phyloP scores from a whole-genome alignment of 495 filamentous ascomycete species.

The Aspergillus ellipticus region DNA sequence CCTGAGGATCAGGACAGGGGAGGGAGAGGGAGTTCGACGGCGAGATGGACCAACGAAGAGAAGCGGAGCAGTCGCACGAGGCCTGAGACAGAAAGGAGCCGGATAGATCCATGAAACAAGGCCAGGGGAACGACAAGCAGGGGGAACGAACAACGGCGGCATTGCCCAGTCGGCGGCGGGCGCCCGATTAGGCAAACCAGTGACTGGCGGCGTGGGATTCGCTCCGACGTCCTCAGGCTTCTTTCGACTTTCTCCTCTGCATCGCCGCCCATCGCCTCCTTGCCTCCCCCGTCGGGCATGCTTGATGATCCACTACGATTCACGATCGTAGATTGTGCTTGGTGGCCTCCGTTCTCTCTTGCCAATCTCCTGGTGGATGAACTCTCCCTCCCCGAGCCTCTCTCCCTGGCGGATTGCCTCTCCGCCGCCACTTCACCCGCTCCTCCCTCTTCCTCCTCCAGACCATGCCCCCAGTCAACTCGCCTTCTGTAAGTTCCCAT shows the following conservation, averaged over 20 bases:
- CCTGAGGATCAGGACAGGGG: too few relatives aligned
- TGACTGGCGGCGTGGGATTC: background rate
- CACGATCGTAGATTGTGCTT: background rate
- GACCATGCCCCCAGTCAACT: constrained; percentile 33
- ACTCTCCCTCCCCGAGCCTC: background rate
- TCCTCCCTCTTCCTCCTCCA: background rate
- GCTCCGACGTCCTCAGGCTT: background rate
- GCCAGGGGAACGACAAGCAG: too few relatives aligned
- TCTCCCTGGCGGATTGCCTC: constrained; percentile 9
- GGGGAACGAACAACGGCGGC: background rate
- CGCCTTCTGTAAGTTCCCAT: constrained; percentile 16
- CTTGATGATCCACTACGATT: background rate
- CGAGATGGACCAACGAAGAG: too few relatives aligned
- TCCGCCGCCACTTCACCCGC: constrained; percentile 9
- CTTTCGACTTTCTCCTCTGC: constrained; percentile 4
- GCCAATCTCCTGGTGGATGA: constrained; percentile 8
- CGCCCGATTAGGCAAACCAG: constrained; percentile 7
- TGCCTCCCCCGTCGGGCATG: background rate
- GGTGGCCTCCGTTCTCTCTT: background rate
- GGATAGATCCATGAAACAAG: too few relatives aligned
- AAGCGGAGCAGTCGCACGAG: background rate
- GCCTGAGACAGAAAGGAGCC: background rate
- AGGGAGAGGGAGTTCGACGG: too few relatives aligned
- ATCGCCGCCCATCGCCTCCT: background rate
- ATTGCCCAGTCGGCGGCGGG: background rate